Conservation (phyloP, 1,284 basidiomycete genomes). For the Puccinia polysora region DNA sequence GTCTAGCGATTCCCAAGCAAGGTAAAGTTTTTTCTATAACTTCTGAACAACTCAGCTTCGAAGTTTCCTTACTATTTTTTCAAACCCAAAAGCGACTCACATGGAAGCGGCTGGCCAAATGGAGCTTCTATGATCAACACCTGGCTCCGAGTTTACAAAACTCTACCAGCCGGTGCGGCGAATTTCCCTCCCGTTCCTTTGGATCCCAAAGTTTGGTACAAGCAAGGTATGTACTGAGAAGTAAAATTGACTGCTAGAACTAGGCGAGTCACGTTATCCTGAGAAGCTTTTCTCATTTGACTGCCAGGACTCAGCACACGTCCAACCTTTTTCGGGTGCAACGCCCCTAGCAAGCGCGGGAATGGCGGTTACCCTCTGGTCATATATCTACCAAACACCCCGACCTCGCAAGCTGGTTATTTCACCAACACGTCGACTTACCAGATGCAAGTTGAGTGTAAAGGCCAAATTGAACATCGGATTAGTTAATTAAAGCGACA, state of each 20-base stretch:
- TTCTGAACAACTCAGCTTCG: not conserved
- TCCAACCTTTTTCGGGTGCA: constrained; percentile 72
- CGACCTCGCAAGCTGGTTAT: not conserved
- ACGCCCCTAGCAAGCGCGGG: not conserved
- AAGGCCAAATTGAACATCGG: too few relatives aligned
- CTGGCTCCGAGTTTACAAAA: constrained; percentile 43
- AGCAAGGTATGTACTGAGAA: constrained; percentile 4
- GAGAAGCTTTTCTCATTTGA: not conserved
- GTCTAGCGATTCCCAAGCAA: constrained; percentile 57
- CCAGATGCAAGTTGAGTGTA: constrained; percentile 37
- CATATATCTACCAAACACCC: constrained; percentile 33
- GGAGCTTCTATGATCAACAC: constrained; percentile 56
- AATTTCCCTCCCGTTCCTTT: constrained; percentile 30
- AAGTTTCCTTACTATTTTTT: not conserved
- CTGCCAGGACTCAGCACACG: constrained; percentile 62
- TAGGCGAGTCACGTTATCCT: not conserved
- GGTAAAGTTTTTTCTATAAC: not conserved
- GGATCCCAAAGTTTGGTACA: constrained; percentile 21
- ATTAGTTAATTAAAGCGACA: too few relatives aligned
- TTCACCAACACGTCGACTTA: constrained; percentile 29
- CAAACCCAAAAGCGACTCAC: not conserved
- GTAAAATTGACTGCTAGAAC: not conserved
- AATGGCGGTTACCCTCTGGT: constrained; percentile 40
- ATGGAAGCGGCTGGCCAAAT: constrained; percentile 62
- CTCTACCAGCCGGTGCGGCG: not conserved